Conservation (phyloP, 1,284 basidiomycete genomes). For the Cerrena zonata region DNA sequence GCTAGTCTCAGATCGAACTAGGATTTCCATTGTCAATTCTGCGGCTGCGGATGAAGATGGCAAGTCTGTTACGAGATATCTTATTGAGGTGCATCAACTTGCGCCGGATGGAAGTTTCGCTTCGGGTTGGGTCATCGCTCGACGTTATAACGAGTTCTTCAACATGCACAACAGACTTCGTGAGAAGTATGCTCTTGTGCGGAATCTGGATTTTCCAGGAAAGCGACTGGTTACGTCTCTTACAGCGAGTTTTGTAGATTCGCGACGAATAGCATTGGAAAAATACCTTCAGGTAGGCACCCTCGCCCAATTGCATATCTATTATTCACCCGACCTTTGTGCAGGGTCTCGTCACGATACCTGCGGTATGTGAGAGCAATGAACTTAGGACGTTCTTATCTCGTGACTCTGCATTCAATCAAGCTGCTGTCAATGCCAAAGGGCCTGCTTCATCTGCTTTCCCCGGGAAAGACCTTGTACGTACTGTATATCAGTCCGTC, state of each 20-base stretch:
- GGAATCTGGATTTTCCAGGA: slow-evolving; percentile 79
- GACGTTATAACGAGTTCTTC: slow-evolving; percentile 92
- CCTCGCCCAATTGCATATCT: neutral
- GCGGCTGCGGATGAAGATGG: slow-evolving; percentile 76
- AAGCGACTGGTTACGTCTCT: slow-evolving; percentile 83
- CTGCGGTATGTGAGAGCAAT: slow-evolving; percentile 74
- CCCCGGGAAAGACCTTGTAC: slow-evolving; percentile 71
- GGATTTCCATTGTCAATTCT: slow-evolving; percentile 72
- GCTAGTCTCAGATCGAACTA: slow-evolving; percentile 74
- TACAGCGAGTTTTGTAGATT: slow-evolving; percentile 80
- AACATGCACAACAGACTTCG: slow-evolving; percentile 80
- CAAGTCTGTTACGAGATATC: slow-evolving; percentile 84
- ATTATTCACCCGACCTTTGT: slow-evolving; percentile 3
- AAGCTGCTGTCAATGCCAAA: slow-evolving; percentile 29
- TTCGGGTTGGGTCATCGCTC: slow-evolving; percentile 85
- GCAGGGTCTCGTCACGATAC: slow-evolving; percentile 70
- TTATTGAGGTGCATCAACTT: slow-evolving; percentile 86
- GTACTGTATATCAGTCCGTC: slow-evolving; percentile 81
- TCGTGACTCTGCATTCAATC: slow-evolving; percentile 73
- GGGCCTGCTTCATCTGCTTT: slow-evolving; percentile 39
- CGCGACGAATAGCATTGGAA: slow-evolving; percentile 73
- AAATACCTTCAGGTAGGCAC: slow-evolving; percentile 78
- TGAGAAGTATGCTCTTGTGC: slow-evolving; percentile 64
- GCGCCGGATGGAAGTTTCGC: slow-evolving; percentile 68
- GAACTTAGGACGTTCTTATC: slow-evolving; percentile 86